Evolutionary conservation across 2,329 filamentous ascomycete species (phyloP), one percentile per base, ranked within the genome.

Genomic region (Aspergillus quadricinctus): DNA sequence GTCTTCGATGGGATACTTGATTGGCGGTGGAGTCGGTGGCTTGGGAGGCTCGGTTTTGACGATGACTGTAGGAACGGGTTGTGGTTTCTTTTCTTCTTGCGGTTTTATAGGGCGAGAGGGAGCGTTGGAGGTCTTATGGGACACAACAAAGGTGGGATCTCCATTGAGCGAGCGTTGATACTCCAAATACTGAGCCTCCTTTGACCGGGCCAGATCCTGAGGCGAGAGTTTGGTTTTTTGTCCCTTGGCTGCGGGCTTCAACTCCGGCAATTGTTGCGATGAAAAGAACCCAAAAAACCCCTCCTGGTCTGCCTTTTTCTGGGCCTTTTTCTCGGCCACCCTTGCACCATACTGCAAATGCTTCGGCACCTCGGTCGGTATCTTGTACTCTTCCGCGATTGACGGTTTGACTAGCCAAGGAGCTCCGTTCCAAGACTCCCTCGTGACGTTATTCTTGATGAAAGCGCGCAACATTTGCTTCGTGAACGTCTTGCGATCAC

Each of bases 1-100:
- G 74, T 99, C 94, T 68, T 99, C 94, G 59, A 96, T 96, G 0
- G 94, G 94, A 71, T 97, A 97, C 70, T 96, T 97, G 59, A 94
- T 88, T 1, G 87, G 84, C 1, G 89, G 89, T 2, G 89, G 88
- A 6, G 87, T 84, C 0, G 87, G 83, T 3, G 85, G 84, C 21
- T 78, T 78, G 40, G 79, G 75, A 28, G 80, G 76, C 49, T 80
- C 77, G 59, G 77, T 77, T 64, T 75, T 80, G 62, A 77, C 71
- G 63, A 75, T 75, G 59, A 73, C 72, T 35, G 67, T 58, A 51
- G 71, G 72, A 46, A 68, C 66, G 21, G 67, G 61, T 53, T 69
- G 68, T 14, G 64, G 56, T 54, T 71, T 74, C 62, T 69, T 74
- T 29, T 73, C 69, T 43, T 72, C 69, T 54, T 66, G 64, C 45